Evolutionary conservation across 2,329 filamentous ascomycete species (phyloP).

Genomic region (Parafenestella ontariensis): DNA sequence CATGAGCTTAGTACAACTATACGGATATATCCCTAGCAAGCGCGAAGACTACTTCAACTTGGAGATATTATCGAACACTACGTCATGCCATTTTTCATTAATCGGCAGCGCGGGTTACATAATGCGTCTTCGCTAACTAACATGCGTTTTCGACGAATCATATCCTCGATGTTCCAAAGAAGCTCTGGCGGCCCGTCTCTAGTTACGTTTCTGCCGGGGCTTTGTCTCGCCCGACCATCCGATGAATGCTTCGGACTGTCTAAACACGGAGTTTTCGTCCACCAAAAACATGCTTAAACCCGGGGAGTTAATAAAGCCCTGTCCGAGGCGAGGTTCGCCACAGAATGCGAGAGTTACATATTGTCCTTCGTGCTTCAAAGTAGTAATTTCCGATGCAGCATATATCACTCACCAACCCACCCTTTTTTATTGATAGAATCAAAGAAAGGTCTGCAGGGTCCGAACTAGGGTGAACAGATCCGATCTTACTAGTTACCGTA

Average conservation of each 20-base stretch:
- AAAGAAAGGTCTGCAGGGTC: background rate
- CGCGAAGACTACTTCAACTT: too few species aligned
- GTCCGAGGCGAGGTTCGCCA: background rate
- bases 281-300: conserved; percentile 6
- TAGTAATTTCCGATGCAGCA: background rate
- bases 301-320: background rate
- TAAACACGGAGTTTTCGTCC: conserved; percentile 2
- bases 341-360: background rate
- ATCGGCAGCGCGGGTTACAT: too few species aligned
- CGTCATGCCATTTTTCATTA: too few species aligned
- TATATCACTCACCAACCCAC: background rate
- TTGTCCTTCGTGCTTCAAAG: background rate
- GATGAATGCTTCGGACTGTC: background rate
- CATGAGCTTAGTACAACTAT: too few species aligned
- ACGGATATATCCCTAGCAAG: too few species aligned
- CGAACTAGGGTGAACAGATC: background rate
- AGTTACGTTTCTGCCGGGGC: conserved; percentile 1
- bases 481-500: too few species aligned
- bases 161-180: background rate
- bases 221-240: conserved; percentile 2
- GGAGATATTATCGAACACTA: too few species aligned
- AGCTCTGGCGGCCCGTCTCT: too few species aligned
- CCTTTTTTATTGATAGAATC: background rate
- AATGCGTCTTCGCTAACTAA: background rate
- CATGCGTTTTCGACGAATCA: conserved; percentile 1